Conservation (phyloP, 129 eudicot genomes). For the Saussurea involucrata region DNA sequence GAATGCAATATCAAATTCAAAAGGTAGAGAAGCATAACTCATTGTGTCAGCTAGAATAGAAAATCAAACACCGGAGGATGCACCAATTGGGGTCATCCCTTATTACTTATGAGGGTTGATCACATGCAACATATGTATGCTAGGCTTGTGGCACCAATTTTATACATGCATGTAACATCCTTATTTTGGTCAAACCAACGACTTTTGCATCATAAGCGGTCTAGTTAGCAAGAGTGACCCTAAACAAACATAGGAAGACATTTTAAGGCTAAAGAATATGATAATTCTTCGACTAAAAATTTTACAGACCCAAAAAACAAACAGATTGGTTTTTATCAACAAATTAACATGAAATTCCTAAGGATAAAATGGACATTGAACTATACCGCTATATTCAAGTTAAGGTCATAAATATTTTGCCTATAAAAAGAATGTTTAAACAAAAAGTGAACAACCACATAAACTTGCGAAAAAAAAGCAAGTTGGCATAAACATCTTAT, state of each 20-base stretch:
- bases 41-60: conserved; percentile 95
- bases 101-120: no score
- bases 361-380: neutral
- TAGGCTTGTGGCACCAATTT: no score
- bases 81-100: conserved; percentile 94
- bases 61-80: conserved; percentile 88
- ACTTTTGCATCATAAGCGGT: no score
- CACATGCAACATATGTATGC: no score
- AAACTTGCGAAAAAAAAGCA: neutral
- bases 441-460: neutral
- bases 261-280: no score
- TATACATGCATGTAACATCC: no score
- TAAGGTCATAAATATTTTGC: neutral
- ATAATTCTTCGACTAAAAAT: no score
- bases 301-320: neutral
- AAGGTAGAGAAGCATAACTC: conserved; percentile 22
- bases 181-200: no score
- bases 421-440: neutral
- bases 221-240: no score
- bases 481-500: neutral
- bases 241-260: no score
- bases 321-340: neutral
- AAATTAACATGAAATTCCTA: neutral
- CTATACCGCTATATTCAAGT: neutral
- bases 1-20: no score